These are phyloP conservation scores for Paragyromitra xinjiangensis DNA, from an alignment of 495 filamentous ascomycete genomes.

Conservation along the genomic window DNA sequence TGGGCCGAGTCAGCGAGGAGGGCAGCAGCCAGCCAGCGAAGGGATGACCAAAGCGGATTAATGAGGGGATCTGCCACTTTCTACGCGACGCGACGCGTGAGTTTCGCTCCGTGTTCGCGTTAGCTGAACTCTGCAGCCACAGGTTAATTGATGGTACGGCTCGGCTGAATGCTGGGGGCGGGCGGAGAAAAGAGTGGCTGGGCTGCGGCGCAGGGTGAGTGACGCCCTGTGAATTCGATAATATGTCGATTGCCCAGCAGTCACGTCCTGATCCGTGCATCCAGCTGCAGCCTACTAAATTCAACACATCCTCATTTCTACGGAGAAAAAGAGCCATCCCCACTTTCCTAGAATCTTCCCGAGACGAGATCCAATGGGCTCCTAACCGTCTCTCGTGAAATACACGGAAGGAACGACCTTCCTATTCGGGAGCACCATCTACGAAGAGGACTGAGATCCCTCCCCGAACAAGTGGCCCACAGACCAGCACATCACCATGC, in stretches of 20 bases:
- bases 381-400: background rate
- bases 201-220: constrained; percentile 10
- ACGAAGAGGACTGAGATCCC: constrained; percentile 8
- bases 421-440: background rate
- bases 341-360: background rate
- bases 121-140: constrained; percentile 33
- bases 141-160: constrained; percentile 23
- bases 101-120: constrained; percentile 46
- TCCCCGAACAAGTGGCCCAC: constrained; percentile 1
- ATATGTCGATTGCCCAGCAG: background rate
- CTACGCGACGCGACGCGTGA: constrained; percentile 48
- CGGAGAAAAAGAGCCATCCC: no score
- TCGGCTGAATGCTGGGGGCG: constrained; percentile 10
- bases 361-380: background rate
- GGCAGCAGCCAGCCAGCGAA: constrained; percentile 30
- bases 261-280: background rate
- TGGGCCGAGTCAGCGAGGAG: constrained; percentile 22
- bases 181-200: constrained; percentile 4
- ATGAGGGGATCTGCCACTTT: constrained; percentile 28
- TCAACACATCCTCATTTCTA: no score
- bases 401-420: constrained; percentile 18
- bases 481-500: constrained; percentile 26
- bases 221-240: constrained; percentile 30
- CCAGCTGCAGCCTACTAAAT: no score
- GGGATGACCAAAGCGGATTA: constrained; percentile 38